Conservation (phyloP, 148 eudicot species). For the Fagopyrum homotropicum region DNA sequence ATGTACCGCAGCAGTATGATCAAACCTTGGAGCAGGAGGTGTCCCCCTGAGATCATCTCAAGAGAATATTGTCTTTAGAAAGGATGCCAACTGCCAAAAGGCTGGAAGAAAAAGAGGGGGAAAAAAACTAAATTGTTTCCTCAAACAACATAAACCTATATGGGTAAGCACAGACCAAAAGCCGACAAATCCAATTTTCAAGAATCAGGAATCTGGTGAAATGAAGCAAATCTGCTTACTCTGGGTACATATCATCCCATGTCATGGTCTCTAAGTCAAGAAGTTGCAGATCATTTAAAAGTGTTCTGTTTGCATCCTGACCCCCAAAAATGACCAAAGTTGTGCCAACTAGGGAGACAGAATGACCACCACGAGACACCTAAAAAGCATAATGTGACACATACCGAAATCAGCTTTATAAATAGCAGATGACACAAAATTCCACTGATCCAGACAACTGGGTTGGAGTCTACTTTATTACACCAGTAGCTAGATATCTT, state of each 20-base stretch:
- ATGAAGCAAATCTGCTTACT: slow-evolving; percentile 43
- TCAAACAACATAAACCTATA: not conserved
- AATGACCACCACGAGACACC: slow-evolving; percentile 96
- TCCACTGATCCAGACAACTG: not conserved
- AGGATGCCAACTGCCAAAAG: not conserved
- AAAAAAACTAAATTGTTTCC: not conserved
- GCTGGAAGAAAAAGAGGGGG: not conserved
- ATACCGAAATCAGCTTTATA: not conserved
- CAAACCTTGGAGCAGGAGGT: slow-evolving; percentile 96
- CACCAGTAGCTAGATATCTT: not conserved
- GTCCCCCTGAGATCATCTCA: slow-evolving; percentile 49
- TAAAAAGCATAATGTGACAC: slow-evolving; percentile 26
- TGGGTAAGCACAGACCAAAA: not conserved
- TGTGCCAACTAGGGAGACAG: slow-evolving; percentile 67
- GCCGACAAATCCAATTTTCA: not conserved
- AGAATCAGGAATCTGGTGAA: not conserved
- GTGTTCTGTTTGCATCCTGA: slow-evolving; percentile 83
- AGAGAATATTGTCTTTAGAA: not conserved
- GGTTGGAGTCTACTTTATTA: not conserved
- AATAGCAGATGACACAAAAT: not conserved
- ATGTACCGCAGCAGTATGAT: slow-evolving; percentile 98
- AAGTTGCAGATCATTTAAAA: slow-evolving; percentile 90
- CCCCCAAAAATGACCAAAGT: slow-evolving; percentile 94
- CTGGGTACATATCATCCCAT: slow-evolving; percentile 93
- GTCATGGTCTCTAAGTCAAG: slow-evolving; percentile 96